Conservation (phyloP, 805 yeast species). For the Yarrowia bubula region DNA sequence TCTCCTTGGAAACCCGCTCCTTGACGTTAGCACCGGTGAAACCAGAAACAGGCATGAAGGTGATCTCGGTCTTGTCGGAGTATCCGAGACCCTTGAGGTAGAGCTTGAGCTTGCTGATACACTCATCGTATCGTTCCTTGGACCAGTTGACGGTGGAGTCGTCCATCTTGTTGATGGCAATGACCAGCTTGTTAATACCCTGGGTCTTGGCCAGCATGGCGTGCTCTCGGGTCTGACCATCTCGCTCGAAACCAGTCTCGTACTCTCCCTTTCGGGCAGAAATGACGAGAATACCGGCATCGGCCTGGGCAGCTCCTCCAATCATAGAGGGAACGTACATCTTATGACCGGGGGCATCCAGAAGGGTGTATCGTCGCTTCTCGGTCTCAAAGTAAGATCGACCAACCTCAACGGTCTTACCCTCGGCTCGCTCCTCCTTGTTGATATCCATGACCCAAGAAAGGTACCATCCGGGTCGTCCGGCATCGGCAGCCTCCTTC, state of each 20-base stretch:
- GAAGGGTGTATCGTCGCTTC: constrained; percentile 93
- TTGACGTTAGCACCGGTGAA: constrained; percentile 96
- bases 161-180: constrained; percentile 97
- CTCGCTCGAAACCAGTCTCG: constrained; percentile 98
- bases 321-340: constrained; percentile 99
- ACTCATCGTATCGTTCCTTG: constrained; percentile 91
- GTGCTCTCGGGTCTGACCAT: constrained; percentile 98
- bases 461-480: constrained; percentile 99
- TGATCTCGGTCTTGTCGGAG: constrained; percentile 74
- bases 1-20: constrained; percentile 67
- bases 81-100: constrained; percentile 84
- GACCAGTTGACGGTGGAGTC: constrained; percentile 97
- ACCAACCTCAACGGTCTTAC: constrained; percentile 99
- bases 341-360: constrained; percentile 99
- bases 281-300: constrained; percentile 94
- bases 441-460: constrained; percentile 99
- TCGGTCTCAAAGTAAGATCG: constrained; percentile 97
- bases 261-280: constrained; percentile 99
- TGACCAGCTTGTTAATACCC: constrained; percentile 92
- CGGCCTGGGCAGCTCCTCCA: constrained; percentile 99
- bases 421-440: constrained; percentile 97
- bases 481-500: constrained; percentile 98
- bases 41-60: constrained; percentile 97
- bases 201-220: constrained; percentile 96
- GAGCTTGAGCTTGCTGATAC: constrained; percentile 73